These are phyloP conservation scores for Trypanosoma boissoni DNA, from an alignment of 208 protist genomes.

Conservation along the genomic window DNA sequence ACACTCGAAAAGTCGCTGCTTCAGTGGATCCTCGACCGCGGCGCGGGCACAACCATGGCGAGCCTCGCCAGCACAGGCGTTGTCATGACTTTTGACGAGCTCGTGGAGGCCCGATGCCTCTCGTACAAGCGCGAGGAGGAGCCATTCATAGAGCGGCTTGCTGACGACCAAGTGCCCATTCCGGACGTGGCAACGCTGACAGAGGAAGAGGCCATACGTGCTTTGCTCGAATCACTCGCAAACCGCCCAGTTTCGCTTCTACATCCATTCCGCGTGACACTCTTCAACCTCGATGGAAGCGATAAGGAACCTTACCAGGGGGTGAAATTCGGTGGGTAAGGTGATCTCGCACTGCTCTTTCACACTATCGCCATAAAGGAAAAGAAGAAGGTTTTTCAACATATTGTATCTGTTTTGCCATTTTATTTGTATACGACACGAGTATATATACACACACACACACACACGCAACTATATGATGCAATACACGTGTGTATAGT, in stretches of 20 bases:
- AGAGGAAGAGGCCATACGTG: slow-evolving; percentile 76
- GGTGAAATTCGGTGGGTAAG: slow-evolving; percentile 84
- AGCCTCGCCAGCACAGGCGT: slow-evolving; percentile 73
- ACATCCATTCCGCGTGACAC: slow-evolving; percentile 74
- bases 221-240: slow-evolving; percentile 56
- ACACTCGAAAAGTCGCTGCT: slow-evolving; percentile 67
- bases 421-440: no score
- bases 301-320: slow-evolving; percentile 73
- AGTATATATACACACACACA: no score
- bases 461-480: no score
- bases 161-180: slow-evolving; percentile 40
- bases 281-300: slow-evolving; percentile 87
- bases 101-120: slow-evolving; percentile 47
- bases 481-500: no score
- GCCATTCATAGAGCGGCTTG: slow-evolving; percentile 32
- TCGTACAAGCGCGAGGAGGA: slow-evolving; percentile 43
- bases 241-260: slow-evolving; percentile 50
- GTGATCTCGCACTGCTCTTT: no score
- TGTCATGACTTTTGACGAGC: slow-evolving; percentile 89
- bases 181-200: slow-evolving; percentile 60
- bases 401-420: no score
- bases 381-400: no score
- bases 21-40: slow-evolving; percentile 73
- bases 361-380: no score
- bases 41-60: slow-evolving; percentile 70